These are phyloP conservation scores for Trichoderma afroharzianum DNA, from an alignment of 2,329 filamentous ascomycete species.

Conservation along the genomic window DNA sequence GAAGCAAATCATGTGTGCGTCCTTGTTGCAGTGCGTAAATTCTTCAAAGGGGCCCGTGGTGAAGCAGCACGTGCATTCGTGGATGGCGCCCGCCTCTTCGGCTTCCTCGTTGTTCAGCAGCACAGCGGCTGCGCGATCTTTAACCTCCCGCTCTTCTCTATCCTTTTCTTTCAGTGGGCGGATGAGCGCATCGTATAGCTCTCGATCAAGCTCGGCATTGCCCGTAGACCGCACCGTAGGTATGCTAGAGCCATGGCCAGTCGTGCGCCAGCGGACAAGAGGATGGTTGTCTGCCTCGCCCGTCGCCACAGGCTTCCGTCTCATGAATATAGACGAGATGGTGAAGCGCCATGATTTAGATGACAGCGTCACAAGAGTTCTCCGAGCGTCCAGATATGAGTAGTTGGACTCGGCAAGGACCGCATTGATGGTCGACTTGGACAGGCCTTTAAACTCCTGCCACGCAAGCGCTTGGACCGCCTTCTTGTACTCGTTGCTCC, in stretches of 20 bases:
- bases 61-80: conserved; percentile 79
- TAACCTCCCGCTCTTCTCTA: conserved; percentile 42
- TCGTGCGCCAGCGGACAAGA: conserved; percentile 58
- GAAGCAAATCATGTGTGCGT: conserved; percentile 73
- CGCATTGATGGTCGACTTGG: conserved; percentile 69
- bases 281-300: conserved; percentile 58
- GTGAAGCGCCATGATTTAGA: conserved; percentile 75
- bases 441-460: conserved; percentile 72
- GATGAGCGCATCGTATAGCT: conserved; percentile 58
- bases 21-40: conserved; percentile 65
- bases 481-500: conserved; percentile 62
- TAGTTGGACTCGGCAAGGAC: conserved; percentile 79
- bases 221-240: conserved; percentile 65
- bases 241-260: conserved; percentile 51
- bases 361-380: conserved; percentile 64
- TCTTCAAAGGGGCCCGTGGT: conserved; percentile 68
- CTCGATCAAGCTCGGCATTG: conserved; percentile 59
- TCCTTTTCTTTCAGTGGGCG: conserved; percentile 47
- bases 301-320: conserved; percentile 55
- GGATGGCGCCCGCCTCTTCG: conserved; percentile 50
- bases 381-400: conserved; percentile 69
- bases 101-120: conserved; percentile 57
- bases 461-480: conserved; percentile 66
- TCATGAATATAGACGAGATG: conserved; percentile 66
- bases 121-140: conserved; percentile 51